phyloP scores from a whole-genome alignment of 768 basidiomycete species.

The Butyriboletus loyo region DNA sequence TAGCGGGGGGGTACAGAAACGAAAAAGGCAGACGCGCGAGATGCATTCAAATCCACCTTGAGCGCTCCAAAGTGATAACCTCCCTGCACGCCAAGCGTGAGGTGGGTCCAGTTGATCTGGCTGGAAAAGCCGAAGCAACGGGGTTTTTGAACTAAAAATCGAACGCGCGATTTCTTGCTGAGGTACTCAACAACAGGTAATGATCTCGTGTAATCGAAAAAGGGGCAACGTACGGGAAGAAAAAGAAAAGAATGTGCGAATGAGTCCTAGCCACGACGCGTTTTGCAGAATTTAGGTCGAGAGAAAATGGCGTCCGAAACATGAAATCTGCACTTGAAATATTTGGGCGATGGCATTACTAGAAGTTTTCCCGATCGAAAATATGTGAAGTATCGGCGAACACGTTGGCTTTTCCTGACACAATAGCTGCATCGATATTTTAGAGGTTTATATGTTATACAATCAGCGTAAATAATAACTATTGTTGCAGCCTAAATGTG shows the following conservation, averaged over 20 bases:
- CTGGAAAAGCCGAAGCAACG: slow-evolving; percentile 49
- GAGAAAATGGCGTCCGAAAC: too few species aligned
- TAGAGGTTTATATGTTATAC: too few species aligned
- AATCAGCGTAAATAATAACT: too few species aligned
- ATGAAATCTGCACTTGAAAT: too few species aligned
- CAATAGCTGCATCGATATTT: too few species aligned
- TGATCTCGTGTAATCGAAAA: slow-evolving; percentile 45
- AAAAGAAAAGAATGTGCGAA: too few species aligned
- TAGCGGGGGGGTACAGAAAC: not conserved
- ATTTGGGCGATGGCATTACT: too few species aligned
- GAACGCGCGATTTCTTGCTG: slow-evolving; percentile 50
- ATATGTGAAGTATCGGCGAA: too few species aligned
- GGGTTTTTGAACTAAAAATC: slow-evolving; percentile 49
- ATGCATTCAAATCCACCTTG: slow-evolving; percentile 40
- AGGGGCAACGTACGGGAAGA: slow-evolving; percentile 47
- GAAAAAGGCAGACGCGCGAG: not conserved
- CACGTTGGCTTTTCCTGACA: too few species aligned
- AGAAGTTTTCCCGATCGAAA: too few species aligned
- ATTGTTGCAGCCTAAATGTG: too few species aligned
- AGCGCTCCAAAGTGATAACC: slow-evolving; percentile 62
- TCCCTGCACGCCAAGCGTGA: slow-evolving; percentile 32
- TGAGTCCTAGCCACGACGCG: not conserved
- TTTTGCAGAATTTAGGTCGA: too few species aligned
- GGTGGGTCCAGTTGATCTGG: slow-evolving; percentile 50
- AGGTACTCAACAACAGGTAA: slow-evolving; percentile 44